These are phyloP conservation scores for Coemansia sp. DNA, from an alignment of 192 early-diverging fungal genomes.

Conservation along the genomic window DNA sequence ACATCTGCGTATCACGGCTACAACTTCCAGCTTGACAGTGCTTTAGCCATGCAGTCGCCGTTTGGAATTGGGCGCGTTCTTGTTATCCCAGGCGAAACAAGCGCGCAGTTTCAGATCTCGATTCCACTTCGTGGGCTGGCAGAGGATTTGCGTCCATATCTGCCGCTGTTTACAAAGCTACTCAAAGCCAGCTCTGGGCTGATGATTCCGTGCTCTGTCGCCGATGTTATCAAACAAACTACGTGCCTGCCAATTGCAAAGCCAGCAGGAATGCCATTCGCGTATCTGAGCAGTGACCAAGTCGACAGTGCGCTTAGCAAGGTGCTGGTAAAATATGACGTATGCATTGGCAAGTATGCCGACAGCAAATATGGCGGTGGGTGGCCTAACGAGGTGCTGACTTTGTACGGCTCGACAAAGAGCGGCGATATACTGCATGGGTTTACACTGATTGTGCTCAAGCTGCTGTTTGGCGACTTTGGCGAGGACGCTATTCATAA, in stretches of 20 bases:
- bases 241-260: slow-evolving; percentile 19
- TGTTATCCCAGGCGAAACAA: slow-evolving; percentile 13
- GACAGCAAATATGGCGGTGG: slow-evolving; percentile 10
- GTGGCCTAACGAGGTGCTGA: slow-evolving; percentile 50
- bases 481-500: slow-evolving; percentile 31
- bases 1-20: slow-evolving; percentile 21
- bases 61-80: slow-evolving; percentile 46
- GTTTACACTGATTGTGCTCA: slow-evolving; percentile 36
- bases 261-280: slow-evolving; percentile 38
- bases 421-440: slow-evolving; percentile 14
- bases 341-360: slow-evolving; percentile 31
- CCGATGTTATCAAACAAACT: slow-evolving; percentile 11
- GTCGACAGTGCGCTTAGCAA: slow-evolving; percentile 20
- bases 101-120: slow-evolving; percentile 40
- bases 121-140: slow-evolving; percentile 35
- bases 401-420: slow-evolving; percentile 33
- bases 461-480: slow-evolving; percentile 54
- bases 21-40: slow-evolving; percentile 17
- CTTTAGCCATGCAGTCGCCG: slow-evolving; percentile 14
- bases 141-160: slow-evolving; percentile 33
- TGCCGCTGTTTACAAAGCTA: slow-evolving; percentile 37
- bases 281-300: slow-evolving; percentile 39
- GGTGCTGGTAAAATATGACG: slow-evolving; percentile 22
- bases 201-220: slow-evolving; percentile 24
- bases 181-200: slow-evolving; percentile 25